Evolutionary conservation across 1,139 yeast species (phyloP).

Genomic region (Diutina mesorugosa): DNA sequence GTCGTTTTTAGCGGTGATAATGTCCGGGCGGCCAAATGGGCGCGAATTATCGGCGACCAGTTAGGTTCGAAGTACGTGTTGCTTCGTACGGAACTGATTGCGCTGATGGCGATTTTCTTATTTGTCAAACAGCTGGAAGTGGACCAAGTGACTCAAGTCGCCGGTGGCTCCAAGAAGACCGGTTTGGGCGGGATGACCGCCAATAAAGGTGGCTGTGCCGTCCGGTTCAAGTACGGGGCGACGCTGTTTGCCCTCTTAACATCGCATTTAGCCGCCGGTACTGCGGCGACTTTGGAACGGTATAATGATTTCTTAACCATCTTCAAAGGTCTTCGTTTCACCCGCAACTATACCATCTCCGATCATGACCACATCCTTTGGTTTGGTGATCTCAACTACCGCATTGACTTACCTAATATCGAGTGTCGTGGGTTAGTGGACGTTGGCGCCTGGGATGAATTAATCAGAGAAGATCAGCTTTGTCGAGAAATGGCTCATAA

Average conservation of each 20-base stretch:
- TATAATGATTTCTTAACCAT: conserved; percentile 75
- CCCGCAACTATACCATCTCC: conserved; percentile 52
- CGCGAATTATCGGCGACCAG: conserved; percentile 43
- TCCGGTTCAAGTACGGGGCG: conserved; percentile 64
- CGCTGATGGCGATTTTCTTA: conserved; percentile 66
- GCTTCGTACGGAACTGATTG: conserved; percentile 80
- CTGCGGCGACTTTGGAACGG: conserved; percentile 62
- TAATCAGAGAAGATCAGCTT: conserved; percentile 69
- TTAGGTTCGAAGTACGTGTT: conserved; percentile 46
- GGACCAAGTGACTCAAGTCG: conserved; percentile 27
- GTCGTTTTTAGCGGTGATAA: conserved; percentile 68
- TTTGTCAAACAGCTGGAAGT: conserved; percentile 33
- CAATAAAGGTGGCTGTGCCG: conserved; percentile 88
- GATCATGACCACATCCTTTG: conserved; percentile 86
- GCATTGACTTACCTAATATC: conserved; percentile 60
- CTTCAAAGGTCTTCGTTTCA: conserved; percentile 63
- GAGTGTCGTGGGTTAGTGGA: conserved; percentile 47
- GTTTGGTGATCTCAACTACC: conserved; percentile 87
- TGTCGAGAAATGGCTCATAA: conserved; percentile 52
- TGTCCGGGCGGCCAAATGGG: conserved; percentile 65
- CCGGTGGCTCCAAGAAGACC: conserved; percentile 66
- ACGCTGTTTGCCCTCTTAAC: conserved; percentile 77
- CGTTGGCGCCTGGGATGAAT: conserved; percentile 33
- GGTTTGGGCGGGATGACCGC: conserved; percentile 92
- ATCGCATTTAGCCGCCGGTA: conserved; percentile 92